Evolutionary conservation across 441 rosid species (phyloP), one percentile per base, ranked within the genome.

Genomic region (Cnidoscolus chayamansa): DNA sequence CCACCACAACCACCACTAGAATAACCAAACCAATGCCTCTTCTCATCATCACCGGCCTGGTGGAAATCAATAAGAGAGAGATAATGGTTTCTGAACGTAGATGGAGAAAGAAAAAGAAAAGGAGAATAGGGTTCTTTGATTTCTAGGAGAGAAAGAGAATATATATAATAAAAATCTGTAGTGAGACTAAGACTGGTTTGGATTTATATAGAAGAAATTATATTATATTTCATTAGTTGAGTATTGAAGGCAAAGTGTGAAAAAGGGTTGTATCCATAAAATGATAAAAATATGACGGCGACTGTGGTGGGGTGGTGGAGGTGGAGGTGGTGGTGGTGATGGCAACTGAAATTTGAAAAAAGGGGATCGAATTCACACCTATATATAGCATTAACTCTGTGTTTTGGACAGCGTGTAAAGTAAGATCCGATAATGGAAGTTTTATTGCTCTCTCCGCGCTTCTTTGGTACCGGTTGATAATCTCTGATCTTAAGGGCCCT

Each of bases 1-100:
- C 10, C 60, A 72, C 49, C 65, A 70, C 67, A 53, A 69, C 10
- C 60, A 72, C 11, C 40, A 70, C 32, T 32, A 55, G 5, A 37
- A 66, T 25, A 1, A 61, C 60, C 73, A 78, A 47, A 62, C 37
- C 70, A 78, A 82, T 76, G 71, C 47, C 76, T 47, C 67, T 81
- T 49, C 67, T 76, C 68, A 60, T 51, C 80, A 75, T 66, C 51
- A 45, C 65, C 50, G 19, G 20, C 5, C 9, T 3, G 12, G 3
- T 30, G 7, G 35, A 3, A 43, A 47, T 2, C 0, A 5, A 13
- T 31, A 1, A 25, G 4, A 4, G 48, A 35, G 51, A 62, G 58
- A 48, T 0, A 40, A 40, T 40, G 45, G 7, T 40, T 3, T 40
- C 45, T 40, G 45, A 40, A 40, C 6, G 45, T 40, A 3, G 10